Base-by-base conservation (phyloP, 371 early-diverging fungal species). In the Mortierella polycephala region DNA sequence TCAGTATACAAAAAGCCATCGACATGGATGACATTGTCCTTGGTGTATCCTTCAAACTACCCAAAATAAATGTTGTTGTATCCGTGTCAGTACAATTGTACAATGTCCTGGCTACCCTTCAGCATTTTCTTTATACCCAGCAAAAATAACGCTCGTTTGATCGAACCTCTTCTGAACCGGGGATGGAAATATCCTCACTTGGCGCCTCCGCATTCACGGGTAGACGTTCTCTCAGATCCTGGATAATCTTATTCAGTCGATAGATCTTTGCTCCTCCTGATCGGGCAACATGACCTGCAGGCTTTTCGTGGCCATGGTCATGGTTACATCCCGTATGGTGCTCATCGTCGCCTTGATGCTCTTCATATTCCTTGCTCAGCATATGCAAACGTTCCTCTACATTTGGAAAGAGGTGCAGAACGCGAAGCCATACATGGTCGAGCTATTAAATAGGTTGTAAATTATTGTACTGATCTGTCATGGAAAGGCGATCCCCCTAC, bases 161-260 rank as follows among this genome's bases (percentile, higher is more conserved):
- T 13, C n/a, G 2, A 80, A 86, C 90, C 62, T 89, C 88, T 18
- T 83, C 79, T 45, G 83, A 87, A 7, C 83, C 63, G 12, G 90
- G 90, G 49, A 88, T 87, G 21, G 75, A 73, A 16, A 84, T 85
- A 55, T 85, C 83, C 75, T 90, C 90, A 42, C 82, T 84, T 6
- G 90, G 90, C 18, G 90, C 87, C 77, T 90, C 89, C 46, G 90
- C 89, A 18, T 87, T 85, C 30, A 90, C 69, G 11, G 90, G 88
- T 8, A 90, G 82, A 7, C 80, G 71, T 14, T 81, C 81, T 30
- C 88, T 84, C 56, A 90, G 72, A 66, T 90, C 89, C 60, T 86
- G 81, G 37, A 88, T 85, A 60, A 90, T 88, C 68, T 75, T 71
- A 63, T 74, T 77, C 41, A 77, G 58, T 49, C 58, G 41, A 55